Evolutionary conservation across 805 yeast species (phyloP).

Genomic region (Saccharomyces paradoxus): DNA sequence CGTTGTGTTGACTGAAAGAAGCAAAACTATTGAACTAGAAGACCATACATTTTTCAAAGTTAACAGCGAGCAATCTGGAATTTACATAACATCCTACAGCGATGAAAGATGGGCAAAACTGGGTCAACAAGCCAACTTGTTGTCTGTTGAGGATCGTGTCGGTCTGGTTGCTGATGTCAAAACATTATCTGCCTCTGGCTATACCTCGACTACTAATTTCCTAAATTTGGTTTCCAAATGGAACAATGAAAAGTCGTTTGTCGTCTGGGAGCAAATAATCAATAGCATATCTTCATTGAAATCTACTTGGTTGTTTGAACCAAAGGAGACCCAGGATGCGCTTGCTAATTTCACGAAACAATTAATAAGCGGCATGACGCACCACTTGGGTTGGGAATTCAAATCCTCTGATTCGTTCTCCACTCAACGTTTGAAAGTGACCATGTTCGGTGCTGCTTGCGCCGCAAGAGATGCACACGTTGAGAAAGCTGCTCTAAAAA

Average conservation of each 20-base stretch:
- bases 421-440: slow-evolving; percentile 57
- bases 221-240: slow-evolving; percentile 52
- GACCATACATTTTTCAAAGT: slow-evolving; percentile 51
- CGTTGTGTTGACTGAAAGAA: slow-evolving; percentile 45
- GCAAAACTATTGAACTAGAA: slow-evolving; percentile 38
- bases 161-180: slow-evolving; percentile 77
- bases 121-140: slow-evolving; percentile 47
- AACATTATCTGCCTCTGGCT: slow-evolving; percentile 63
- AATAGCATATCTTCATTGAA: slow-evolving; percentile 41
- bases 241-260: slow-evolving; percentile 52
- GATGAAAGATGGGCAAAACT: slow-evolving; percentile 62
- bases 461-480: slow-evolving; percentile 42
- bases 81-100: slow-evolving; percentile 65
- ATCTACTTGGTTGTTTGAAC: slow-evolving; percentile 50
- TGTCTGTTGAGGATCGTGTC: slow-evolving; percentile 69
- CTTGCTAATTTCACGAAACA: slow-evolving; percentile 46
- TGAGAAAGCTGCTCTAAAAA: slow-evolving; percentile 38
- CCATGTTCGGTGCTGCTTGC: slow-evolving; percentile 55
- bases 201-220: slow-evolving; percentile 52
- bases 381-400: slow-evolving; percentile 59
- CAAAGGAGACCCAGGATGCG: slow-evolving; percentile 37
- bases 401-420: slow-evolving; percentile 46
- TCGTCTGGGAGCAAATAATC: slow-evolving; percentile 59
- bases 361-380: slow-evolving; percentile 47
- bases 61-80: slow-evolving; percentile 67